A percentile compares a stretch with the other conserved stretches of the same genome.
Conservation (phyloP, 805 yeast species). For the Hemisphaericaspora nanyangensis region DNA sequence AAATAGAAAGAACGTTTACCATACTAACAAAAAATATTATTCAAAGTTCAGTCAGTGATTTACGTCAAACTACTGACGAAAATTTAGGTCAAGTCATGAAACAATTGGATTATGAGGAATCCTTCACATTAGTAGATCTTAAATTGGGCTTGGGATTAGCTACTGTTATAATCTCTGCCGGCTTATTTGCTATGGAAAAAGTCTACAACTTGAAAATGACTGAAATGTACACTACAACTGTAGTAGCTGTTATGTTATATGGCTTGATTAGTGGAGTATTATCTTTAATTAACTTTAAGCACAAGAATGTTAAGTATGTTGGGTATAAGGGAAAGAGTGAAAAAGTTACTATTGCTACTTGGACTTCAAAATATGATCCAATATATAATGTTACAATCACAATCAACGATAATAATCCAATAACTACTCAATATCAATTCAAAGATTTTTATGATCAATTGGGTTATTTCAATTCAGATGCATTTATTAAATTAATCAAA, state of each 20-base stretch:
- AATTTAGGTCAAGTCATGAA: slow-evolving; percentile 38
- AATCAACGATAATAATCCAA: slow-evolving; percentile 19
- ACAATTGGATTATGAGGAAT: slow-evolving; percentile 45
- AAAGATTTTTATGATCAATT: slow-evolving; percentile 43
- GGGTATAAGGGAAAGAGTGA: slow-evolving; percentile 34
- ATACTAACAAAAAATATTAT: background rate
- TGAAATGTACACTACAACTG: slow-evolving; percentile 34
- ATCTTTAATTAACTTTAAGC: slow-evolving; percentile 29
- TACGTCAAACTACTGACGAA: slow-evolving; percentile 50
- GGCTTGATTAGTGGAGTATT: slow-evolving; percentile 31
- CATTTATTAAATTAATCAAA: slow-evolving; percentile 10
- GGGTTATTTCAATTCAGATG: slow-evolving; percentile 31
- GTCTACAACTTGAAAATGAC: slow-evolving; percentile 34
- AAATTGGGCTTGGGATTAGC: slow-evolving; percentile 48
- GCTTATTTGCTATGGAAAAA: slow-evolving; percentile 47
- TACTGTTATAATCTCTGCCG: slow-evolving; percentile 45
- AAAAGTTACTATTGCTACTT: slow-evolving; percentile 37
- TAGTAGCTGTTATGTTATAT: slow-evolving; percentile 34
- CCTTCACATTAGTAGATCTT: slow-evolving; percentile 42
- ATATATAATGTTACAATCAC: slow-evolving; percentile 35
- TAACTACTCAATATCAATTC: slow-evolving; percentile 26
- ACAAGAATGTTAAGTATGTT: slow-evolving; percentile 44
- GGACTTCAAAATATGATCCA: slow-evolving; percentile 44
- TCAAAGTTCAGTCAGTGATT: slow-evolving; percentile 42
- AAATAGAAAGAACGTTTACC: background rate